A percentile compares a stretch with the other conserved stretches of the same genome.
Evolutionary conservation across 352 stramenopile species (phyloP).

Genomic region (Globisporangium nunn): DNA sequence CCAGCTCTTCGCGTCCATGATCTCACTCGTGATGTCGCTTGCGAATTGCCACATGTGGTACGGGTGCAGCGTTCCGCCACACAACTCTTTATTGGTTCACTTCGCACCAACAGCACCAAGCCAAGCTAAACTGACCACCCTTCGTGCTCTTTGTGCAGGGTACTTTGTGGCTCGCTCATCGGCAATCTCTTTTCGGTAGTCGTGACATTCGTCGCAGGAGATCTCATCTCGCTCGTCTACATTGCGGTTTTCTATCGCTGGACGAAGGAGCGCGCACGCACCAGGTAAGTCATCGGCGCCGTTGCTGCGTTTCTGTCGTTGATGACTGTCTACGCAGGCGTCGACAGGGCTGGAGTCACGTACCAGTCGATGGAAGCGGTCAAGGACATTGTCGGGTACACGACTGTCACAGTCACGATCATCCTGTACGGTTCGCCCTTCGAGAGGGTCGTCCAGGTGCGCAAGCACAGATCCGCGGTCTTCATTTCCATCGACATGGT

Average conservation of each 20-base stretch:
- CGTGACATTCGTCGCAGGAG: conserved; percentile 28
- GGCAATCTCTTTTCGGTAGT: conserved; percentile 42
- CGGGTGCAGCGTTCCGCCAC: too few relatives aligned
- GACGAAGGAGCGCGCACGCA: neutral
- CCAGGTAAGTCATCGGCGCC: conserved; percentile 3
- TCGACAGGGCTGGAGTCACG: conserved; percentile 16
- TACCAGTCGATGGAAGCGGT: conserved; percentile 11
- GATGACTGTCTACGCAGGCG: conserved; percentile 2
- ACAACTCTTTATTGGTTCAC: too few relatives aligned
- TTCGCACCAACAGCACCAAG: too few relatives aligned
- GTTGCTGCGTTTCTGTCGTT: conserved; percentile 4
- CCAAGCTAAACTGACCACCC: neutral
- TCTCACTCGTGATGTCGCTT: conserved; percentile 35
- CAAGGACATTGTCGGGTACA: conserved; percentile 17
- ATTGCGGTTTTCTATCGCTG: conserved; percentile 22
- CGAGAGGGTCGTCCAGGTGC: neutral
- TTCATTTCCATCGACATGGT: conserved; percentile 38
- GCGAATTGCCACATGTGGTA: conserved; percentile 31
- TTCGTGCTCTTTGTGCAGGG: neutral
- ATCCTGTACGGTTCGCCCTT: neutral
- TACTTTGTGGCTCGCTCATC: conserved; percentile 19
- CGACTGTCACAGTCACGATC: neutral
- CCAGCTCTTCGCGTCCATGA: conserved; percentile 31
- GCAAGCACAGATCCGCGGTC: neutral
- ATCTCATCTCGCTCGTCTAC: conserved; percentile 25